Evolutionary conservation across 352 stramenopile species (phyloP).

Genomic region (Plasmopara viticola): DNA sequence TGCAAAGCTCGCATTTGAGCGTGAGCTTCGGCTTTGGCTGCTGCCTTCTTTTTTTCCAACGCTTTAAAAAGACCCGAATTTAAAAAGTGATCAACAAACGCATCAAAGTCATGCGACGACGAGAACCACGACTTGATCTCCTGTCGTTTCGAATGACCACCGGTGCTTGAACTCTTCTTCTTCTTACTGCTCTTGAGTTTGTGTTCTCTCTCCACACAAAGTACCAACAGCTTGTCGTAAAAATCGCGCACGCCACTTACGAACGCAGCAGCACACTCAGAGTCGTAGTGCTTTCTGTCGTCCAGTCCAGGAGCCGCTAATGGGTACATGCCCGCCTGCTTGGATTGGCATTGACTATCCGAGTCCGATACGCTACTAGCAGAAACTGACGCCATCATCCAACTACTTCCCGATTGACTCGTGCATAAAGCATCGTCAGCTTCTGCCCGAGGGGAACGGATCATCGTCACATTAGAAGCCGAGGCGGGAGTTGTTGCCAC

Average conservation of each 20-base stretch:
- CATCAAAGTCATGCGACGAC: conserved; percentile 74
- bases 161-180: conserved; percentile 39
- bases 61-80: conserved; percentile 39
- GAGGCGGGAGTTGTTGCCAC: conserved; percentile 29
- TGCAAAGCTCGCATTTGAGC: conserved; percentile 25
- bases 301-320: conserved; percentile 27
- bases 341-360: conserved; percentile 27
- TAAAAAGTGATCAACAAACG: conserved; percentile 71
- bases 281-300: conserved; percentile 58
- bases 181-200: conserved; percentile 43
- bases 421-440: conserved; percentile 37
- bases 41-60: conserved; percentile 40
- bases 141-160: conserved; percentile 62
- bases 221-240: conserved; percentile 48
- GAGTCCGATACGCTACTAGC: conserved; percentile 14
- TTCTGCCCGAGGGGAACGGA: conserved; percentile 33
- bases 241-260: conserved; percentile 54
- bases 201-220: conserved; percentile 58
- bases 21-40: conserved; percentile 22
- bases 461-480: conserved; percentile 22
- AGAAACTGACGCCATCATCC: conserved; percentile 25
- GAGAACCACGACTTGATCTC: conserved; percentile 85
- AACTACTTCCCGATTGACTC: conserved; percentile 37
- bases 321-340: conserved; percentile 18
- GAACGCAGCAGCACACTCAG: conserved; percentile 49